Percentiles rank a stretch among this genome's conserved stretches.
phyloP scores from a whole-genome alignment of 495 filamentous ascomycete species.

The Penicillium robsamsonii region DNA sequence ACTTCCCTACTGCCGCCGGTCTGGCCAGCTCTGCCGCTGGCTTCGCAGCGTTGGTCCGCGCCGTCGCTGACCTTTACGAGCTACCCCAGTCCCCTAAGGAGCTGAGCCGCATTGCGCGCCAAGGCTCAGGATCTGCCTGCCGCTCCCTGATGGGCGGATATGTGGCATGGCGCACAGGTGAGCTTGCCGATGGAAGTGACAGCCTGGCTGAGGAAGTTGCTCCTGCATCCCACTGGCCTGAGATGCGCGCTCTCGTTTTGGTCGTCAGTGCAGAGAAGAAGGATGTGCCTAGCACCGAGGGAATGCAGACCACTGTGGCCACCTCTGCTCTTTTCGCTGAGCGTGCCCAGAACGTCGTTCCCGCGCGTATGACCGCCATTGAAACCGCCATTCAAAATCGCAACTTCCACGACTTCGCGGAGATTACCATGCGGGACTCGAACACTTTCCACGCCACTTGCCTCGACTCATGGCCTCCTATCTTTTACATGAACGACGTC shows the following conservation, averaged over 20 bases:
- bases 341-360: conserved; percentile 71
- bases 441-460: conserved; percentile 96
- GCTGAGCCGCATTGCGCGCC: conserved; percentile 85
- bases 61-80: conserved; percentile 87
- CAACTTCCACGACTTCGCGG: conserved; percentile 85
- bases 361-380: conserved; percentile 81
- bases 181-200: conserved; percentile 71
- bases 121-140: conserved; percentile 92
- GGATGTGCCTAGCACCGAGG: conserved; percentile 82
- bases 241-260: conserved; percentile 86
- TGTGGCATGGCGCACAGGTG: conserved; percentile 85
- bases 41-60: conserved; percentile 90
- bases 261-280: conserved; percentile 94
- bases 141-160: conserved; percentile 91
- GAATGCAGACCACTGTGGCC: conserved; percentile 93
- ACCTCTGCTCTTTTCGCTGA: conserved; percentile 79
- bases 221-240: conserved; percentile 83
- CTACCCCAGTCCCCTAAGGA: conserved; percentile 74
- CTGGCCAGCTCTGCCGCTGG: conserved; percentile 90
- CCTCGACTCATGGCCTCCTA: conserved; percentile 90
- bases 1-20: conserved; percentile 98
- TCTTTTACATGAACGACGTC: conserved; percentile 97
- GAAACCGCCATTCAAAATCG: conserved; percentile 69
- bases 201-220: conserved; percentile 84
- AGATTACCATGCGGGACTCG: conserved; percentile 91